Evolutionary conservation across 345 rosid species (phyloP), one percentile per base, ranked within the genome.

Genomic region (Bruguiera gymnorhiza): DNA sequence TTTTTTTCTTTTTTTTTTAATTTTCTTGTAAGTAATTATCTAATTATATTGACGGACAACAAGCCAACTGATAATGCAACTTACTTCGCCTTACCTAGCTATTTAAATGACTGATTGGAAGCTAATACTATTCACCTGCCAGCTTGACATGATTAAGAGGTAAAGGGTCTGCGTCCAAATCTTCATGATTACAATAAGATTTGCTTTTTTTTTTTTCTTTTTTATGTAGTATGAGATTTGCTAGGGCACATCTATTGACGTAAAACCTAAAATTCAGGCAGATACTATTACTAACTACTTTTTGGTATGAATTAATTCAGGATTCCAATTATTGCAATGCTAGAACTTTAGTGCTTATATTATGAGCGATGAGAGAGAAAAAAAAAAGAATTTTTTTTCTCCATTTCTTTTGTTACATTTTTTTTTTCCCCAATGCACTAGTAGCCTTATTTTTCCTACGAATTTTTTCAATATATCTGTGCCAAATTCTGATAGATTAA

Each of bases 11-110:
- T 24, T 24, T 24, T 24, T 0, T 27, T 27, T 27, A 1, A 1
- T 27, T 27, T 27, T 27, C 2, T 27, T 27, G 29, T 27, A 34
- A 34, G 9, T 26, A 21, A 11, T 58, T 13, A 2, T 58, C 61
- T 58, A 58, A 15, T 20, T 3, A 13, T 7, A 52, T 63, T 63
- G 66, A 24, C 2, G 4, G 54, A 63, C 55, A 21, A 43, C 27
- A n/a, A 39, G 54, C 52, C 46, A 21, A 8, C 62, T 67, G 34
- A 37, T 67, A 52, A 56, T 67, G 18, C 23, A 67, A 56, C 16
- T 43, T 43, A 15, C 50, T 57, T 51, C 60, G 8, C n/a, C 56
- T 57, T 18, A 24, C 62, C 62, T 55, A 56, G 39, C 58, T 13
- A 10, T 56, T 30, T 52, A 23, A 59, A 27, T 20, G 21, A 31